phyloP scores from a whole-genome alignment of 2,329 filamentous ascomycete genomes.

The Diaporthe sp. region DNA sequence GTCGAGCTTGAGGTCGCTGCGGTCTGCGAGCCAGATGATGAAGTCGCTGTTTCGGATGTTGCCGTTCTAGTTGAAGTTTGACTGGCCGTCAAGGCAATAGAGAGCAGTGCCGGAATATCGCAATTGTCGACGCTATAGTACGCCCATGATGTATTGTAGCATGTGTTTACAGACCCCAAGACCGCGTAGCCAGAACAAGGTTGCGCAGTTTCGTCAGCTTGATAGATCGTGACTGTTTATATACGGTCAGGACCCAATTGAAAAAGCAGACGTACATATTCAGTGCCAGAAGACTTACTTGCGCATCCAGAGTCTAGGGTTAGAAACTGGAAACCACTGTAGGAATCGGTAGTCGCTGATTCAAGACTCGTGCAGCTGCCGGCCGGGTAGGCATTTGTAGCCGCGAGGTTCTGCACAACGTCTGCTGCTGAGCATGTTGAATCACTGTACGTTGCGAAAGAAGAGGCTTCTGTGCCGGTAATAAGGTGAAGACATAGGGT shows the following conservation, averaged over 20 bases:
- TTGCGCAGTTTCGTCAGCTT: background rate
- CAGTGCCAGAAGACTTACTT: background rate
- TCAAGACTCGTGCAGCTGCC: background rate
- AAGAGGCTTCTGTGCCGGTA: background rate
- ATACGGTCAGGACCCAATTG: background rate
- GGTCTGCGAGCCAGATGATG: background rate
- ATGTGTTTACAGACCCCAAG: background rate
- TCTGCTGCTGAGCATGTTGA: conserved; percentile 1
- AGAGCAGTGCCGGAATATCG: background rate
- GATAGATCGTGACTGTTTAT: background rate
- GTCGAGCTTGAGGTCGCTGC: background rate
- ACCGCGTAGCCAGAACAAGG: background rate
- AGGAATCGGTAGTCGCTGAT: background rate
- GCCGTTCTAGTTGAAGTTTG: background rate
- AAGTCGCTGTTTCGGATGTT: too few species aligned
- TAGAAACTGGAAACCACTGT: background rate
- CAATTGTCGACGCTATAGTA: background rate
- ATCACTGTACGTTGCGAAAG: background rate
- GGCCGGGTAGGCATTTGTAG: background rate
- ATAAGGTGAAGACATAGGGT: background rate
- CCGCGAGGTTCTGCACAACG: background rate
- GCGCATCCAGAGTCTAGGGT: background rate
- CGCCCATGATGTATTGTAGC: background rate
- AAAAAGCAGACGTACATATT: background rate
- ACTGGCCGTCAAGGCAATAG: background rate